phyloP scores from a whole-genome alignment of 2,329 filamentous ascomycete genomes.

The Tolypocladium inflatum region DNA sequence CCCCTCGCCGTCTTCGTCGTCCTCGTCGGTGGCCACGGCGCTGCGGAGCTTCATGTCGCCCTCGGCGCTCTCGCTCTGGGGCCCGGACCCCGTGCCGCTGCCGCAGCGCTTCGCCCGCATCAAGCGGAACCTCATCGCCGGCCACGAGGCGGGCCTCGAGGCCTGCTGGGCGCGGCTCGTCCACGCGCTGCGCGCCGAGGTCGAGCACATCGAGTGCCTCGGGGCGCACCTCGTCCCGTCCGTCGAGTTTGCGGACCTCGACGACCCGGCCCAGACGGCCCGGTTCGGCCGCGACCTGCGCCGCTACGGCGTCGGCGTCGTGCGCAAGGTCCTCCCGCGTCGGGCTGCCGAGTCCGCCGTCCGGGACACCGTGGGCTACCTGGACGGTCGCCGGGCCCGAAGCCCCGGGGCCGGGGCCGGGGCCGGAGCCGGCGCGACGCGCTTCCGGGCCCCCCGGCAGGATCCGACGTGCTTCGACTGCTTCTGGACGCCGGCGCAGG shows the following conservation, averaged over 20 bases:
- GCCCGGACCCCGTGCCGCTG: slow-evolving; percentile 46
- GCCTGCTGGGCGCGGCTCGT: slow-evolving; percentile 46
- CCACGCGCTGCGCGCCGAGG: slow-evolving; percentile 39
- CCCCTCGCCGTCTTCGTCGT: background rate
- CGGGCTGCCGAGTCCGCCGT: slow-evolving; percentile 49
- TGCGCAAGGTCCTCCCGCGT: slow-evolving; percentile 53
- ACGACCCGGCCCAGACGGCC: slow-evolving; percentile 35
- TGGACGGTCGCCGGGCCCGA: slow-evolving; percentile 10
- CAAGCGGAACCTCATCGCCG: slow-evolving; percentile 43
- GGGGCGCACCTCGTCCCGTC: slow-evolving; percentile 45
- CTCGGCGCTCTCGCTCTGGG: slow-evolving; percentile 43
- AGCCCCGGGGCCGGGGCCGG: background rate
- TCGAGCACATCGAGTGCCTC: slow-evolving; percentile 39
- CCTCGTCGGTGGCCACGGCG: background rate
- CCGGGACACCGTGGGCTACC: slow-evolving; percentile 48
- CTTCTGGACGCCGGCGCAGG: slow-evolving; percentile 64
- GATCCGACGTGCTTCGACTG: slow-evolving; percentile 64
- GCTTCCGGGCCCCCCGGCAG: slow-evolving; percentile 17
- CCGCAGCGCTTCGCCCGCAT: slow-evolving; percentile 48
- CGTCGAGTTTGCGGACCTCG: slow-evolving; percentile 43
- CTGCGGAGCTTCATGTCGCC: background rate
- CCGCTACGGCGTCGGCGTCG: slow-evolving; percentile 55
- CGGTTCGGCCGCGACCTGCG: slow-evolving; percentile 47
- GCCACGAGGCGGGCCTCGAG: slow-evolving; percentile 43
- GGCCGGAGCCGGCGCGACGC: background rate